Conservation (phyloP, 2,329 filamentous ascomycete species). For the Xylariaceae sp. region DNA sequence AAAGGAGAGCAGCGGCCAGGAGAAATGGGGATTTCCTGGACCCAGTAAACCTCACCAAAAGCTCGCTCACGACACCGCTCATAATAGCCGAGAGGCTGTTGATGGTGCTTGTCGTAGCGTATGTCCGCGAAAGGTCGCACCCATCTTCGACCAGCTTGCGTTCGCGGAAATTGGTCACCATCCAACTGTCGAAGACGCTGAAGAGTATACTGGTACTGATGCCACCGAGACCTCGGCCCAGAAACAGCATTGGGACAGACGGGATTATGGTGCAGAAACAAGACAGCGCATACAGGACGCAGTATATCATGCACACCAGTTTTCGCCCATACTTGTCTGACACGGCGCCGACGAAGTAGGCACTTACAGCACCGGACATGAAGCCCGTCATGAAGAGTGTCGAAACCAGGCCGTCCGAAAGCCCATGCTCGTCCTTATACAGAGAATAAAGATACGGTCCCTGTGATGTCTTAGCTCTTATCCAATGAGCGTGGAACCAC, state of each 20-base stretch:
- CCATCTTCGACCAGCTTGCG: slow-evolving; percentile 37
- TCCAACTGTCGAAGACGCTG: slow-evolving; percentile 57
- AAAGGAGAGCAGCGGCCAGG: slow-evolving; percentile 36
- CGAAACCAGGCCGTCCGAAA: slow-evolving; percentile 20
- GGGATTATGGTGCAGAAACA: slow-evolving; percentile 47
- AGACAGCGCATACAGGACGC: slow-evolving; percentile 45
- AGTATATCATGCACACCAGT: slow-evolving; percentile 49
- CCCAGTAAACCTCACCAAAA: slow-evolving; percentile 41
- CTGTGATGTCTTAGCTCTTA: slow-evolving; percentile 9
- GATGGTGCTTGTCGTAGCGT: slow-evolving; percentile 47
- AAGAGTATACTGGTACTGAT: slow-evolving; percentile 54
- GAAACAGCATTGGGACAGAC: slow-evolving; percentile 40
- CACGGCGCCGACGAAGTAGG: slow-evolving; percentile 33
- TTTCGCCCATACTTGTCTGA: slow-evolving; percentile 45
- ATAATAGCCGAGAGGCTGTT: slow-evolving; percentile 53
- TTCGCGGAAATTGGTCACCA: slow-evolving; percentile 51
- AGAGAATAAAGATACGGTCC: slow-evolving; percentile 25
- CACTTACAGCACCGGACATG: slow-evolving; percentile 43
- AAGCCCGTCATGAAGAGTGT: slow-evolving; percentile 44
- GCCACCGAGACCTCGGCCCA: slow-evolving; percentile 51
- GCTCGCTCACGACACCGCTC: slow-evolving; percentile 48
- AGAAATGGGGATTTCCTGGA: slow-evolving; percentile 52
- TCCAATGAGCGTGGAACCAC: slow-evolving; percentile 2
- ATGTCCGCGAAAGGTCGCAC: slow-evolving; percentile 36
- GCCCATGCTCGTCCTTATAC: slow-evolving; percentile 23